A percentile compares a stretch with the other conserved stretches of the same genome.
These are phyloP conservation scores for Fistulifera pelliculosa DNA, from an alignment of 108 stramenopile genomes.

Conservation along the genomic window DNA sequence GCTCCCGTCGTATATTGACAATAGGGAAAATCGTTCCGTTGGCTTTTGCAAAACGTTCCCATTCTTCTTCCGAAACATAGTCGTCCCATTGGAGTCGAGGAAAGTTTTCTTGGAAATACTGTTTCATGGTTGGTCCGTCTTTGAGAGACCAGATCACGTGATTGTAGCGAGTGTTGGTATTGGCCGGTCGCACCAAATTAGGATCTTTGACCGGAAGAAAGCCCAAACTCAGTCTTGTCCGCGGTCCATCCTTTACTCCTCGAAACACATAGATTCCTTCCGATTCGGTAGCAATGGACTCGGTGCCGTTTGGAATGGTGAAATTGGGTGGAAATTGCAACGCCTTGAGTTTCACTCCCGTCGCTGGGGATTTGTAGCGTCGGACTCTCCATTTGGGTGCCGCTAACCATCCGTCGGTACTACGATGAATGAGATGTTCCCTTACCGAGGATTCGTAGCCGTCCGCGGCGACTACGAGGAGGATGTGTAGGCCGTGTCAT, in stretches of 20 bases:
- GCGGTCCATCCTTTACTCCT: not conserved
- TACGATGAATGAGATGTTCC: slow-evolving; percentile 1
- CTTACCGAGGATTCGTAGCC: slow-evolving; percentile 57
- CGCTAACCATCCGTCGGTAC: not conserved
- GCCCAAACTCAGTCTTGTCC: slow-evolving; percentile 18
- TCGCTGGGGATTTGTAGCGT: slow-evolving; percentile 5
- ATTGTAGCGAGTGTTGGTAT: slow-evolving; percentile 45
- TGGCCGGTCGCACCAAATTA: slow-evolving; percentile 36
- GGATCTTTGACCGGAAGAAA: slow-evolving; percentile 47
- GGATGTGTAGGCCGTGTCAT: slow-evolving; percentile 1
- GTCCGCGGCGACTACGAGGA: slow-evolving; percentile 54
- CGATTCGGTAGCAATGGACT: not conserved
- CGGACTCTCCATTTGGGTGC: slow-evolving; percentile 12
- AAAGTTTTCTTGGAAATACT: slow-evolving; percentile 46
- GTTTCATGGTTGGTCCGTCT: slow-evolving; percentile 28
- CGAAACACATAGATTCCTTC: slow-evolving; percentile 12
- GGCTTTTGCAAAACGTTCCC: slow-evolving; percentile 57
- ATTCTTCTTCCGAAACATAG: slow-evolving; percentile 32
- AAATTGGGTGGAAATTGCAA: slow-evolving; percentile 45
- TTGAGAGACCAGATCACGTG: slow-evolving; percentile 47
- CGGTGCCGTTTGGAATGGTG: slow-evolving; percentile 4
- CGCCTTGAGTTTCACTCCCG: slow-evolving; percentile 49
- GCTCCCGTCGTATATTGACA: slow-evolving; percentile 46
- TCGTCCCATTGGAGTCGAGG: slow-evolving; percentile 38
- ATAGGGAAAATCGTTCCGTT: slow-evolving; percentile 43